A percentile compares a stretch with the other conserved stretches of the same genome.
Conservation (phyloP, 2,329 filamentous ascomycete species). For the Aspergillus alliaceus region DNA sequence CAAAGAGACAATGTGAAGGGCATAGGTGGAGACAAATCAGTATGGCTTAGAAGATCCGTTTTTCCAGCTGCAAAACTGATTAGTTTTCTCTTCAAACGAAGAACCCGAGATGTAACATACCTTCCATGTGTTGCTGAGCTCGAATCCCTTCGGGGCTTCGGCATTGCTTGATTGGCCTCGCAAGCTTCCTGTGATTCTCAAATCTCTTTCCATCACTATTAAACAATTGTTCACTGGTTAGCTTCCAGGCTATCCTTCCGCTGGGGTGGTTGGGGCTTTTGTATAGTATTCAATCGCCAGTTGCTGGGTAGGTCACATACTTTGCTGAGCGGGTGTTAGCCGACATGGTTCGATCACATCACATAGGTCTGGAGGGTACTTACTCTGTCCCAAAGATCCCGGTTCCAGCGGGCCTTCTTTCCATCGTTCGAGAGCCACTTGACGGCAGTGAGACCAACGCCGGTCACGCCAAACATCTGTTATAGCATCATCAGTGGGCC, state of each 20-base stretch:
- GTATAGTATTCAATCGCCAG: slow-evolving; percentile 11
- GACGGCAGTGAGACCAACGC: slow-evolving; percentile 57
- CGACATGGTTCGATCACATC: slow-evolving; percentile 15
- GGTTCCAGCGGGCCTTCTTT: slow-evolving; percentile 60
- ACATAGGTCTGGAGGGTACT: slow-evolving; percentile 28
- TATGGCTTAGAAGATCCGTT: slow-evolving; percentile 38
- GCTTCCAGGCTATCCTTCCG: slow-evolving; percentile 7
- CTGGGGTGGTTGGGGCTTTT: not conserved
- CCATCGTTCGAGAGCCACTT: slow-evolving; percentile 63
- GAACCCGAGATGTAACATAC: slow-evolving; percentile 38
- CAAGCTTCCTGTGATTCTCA: slow-evolving; percentile 60
- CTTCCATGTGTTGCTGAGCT: slow-evolving; percentile 68
- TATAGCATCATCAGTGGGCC: slow-evolving; percentile 15
- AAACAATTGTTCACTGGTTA: slow-evolving; percentile 21
- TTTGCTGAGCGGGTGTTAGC: slow-evolving; percentile 54
- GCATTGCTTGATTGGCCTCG: slow-evolving; percentile 63
- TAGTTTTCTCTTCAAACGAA: slow-evolving; percentile 12
- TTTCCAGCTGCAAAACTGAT: slow-evolving; percentile 36
- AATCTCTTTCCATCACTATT: slow-evolving; percentile 67
- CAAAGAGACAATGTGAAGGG: slow-evolving; percentile 21
- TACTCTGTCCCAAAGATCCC: slow-evolving; percentile 66
- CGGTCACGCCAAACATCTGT: slow-evolving; percentile 63
- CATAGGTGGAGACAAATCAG: slow-evolving; percentile 22
- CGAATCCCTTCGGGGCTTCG: slow-evolving; percentile 61
- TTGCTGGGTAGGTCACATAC: slow-evolving; percentile 39